Evolutionary conservation across 805 yeast species (phyloP).

Genomic region (Candida jianshihensis): DNA sequence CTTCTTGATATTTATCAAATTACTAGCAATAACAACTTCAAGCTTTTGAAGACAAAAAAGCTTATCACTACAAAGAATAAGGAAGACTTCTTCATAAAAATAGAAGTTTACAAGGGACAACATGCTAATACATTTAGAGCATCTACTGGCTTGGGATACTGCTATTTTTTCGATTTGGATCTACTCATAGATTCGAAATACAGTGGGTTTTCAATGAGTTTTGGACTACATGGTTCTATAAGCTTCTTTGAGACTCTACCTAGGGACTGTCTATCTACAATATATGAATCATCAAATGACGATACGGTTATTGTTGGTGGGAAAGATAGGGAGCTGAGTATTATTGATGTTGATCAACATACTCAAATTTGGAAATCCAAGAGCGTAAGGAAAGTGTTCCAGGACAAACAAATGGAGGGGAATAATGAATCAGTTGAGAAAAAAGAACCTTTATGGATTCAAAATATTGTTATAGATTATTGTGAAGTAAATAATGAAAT

Average conservation of each 20-base stretch:
- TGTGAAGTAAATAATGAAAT: constrained; percentile 2
- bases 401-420: background rate
- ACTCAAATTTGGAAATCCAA: constrained; percentile 18
- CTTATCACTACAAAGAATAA: constrained; percentile 14
- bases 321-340: constrained; percentile 16
- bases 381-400: constrained; percentile 3
- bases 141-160: constrained; percentile 20
- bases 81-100: constrained; percentile 16
- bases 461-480: constrained; percentile 12
- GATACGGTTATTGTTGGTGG: constrained; percentile 16
- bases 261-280: background rate
- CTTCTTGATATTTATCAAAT: constrained; percentile 10
- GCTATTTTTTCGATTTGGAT: constrained; percentile 15
- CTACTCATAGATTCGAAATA: constrained; percentile 11
- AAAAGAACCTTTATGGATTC: constrained; percentile 20
- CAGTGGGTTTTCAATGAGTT: constrained; percentile 19
- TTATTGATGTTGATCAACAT: constrained; percentile 15
- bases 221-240: constrained; percentile 19
- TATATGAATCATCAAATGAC: background rate
- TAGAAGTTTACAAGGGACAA: constrained; percentile 5
- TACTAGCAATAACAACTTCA: constrained; percentile 3
- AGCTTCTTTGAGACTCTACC: constrained; percentile 15
- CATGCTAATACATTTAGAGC: constrained; percentile 10
- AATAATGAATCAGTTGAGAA: too few species aligned
- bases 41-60: constrained; percentile 9